Base-by-base conservation (phyloP, 768 basidiomycete species). In the Lentinus tigrinus region DNA sequence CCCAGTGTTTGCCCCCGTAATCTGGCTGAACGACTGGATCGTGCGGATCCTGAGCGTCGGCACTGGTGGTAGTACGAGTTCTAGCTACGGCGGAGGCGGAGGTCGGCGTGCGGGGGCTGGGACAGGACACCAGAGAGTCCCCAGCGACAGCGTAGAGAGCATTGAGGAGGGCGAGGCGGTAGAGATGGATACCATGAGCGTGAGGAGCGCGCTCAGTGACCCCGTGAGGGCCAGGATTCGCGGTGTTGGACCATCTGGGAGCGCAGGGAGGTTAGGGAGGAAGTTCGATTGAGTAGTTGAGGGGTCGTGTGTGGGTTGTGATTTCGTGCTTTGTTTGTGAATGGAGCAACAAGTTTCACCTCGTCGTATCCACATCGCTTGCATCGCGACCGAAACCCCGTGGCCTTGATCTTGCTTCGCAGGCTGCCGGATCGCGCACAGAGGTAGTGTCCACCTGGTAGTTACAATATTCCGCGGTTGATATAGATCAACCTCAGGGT, bases 21-120 rank as follows among this genome's bases (percentile, higher is more conserved):
- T 93, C 58, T 82, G 82, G 76, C 72, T 93, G 9, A 92, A 94
- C 66, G 87, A 93, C 63, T 70, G 74, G 55, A 77, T 93, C 54
- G 85, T 93, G 34, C 75, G 76, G 24, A 69, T 85, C 16, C 73
- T 91, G 31, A 88, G 83, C 60, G 73, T 88, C 31, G 81, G 84
- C 9, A 79, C 65, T 3, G 60, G 70, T 21, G 51, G 47, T 17
- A 56, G 66, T 36, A 37, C 44, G 6, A 44, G 60, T 21, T 54
- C 57, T 5, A 53, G 57, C 4, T 46, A 54, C 26, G 26, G 43
- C 51, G 78, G 21, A 68, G 73, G 28, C 60, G 46, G 4, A 55
- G 61, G 17, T 60, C 49, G 43, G 11, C 21, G 17, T 11, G 37
- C 11, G 31, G 31, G 46, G 7, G 47, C 17, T 3, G 47, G 51